phyloP scores from a whole-genome alignment of 768 basidiomycete species.

The Suillus discolor region DNA sequence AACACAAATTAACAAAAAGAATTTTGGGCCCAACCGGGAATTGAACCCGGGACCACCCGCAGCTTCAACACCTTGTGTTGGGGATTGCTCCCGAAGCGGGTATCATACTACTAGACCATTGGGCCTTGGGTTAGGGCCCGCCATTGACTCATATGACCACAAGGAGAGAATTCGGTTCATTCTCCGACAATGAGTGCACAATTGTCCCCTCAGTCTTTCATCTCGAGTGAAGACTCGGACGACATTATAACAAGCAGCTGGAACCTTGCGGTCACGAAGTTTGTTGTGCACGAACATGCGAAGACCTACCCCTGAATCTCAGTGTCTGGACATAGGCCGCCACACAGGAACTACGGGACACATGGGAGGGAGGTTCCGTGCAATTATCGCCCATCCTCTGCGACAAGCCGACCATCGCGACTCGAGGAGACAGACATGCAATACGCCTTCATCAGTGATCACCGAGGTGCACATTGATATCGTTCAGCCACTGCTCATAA shows the following conservation, averaged over 20 bases:
- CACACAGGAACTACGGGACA: background rate
- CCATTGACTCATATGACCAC: background rate
- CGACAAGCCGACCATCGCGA: background rate
- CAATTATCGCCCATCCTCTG: too few relatives aligned
- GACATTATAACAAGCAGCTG: background rate
- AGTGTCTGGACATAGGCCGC: background rate
- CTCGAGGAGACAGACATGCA: background rate
- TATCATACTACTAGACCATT: slow-evolving; percentile 59
- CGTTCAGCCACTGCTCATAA: slow-evolving; percentile 14
- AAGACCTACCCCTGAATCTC: background rate
- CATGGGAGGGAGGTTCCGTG: background rate
- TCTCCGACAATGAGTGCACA: background rate
- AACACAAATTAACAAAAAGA: too few relatives aligned
- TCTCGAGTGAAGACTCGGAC: background rate
- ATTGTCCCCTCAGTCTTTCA: background rate
- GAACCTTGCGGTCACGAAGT: background rate
- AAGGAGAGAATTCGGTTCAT: background rate
- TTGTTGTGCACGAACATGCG: background rate
- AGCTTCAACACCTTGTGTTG: slow-evolving; percentile 24
- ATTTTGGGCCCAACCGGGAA: slow-evolving; percentile 51
- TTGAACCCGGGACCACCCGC: slow-evolving; percentile 65
- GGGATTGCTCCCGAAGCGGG: slow-evolving; percentile 44
- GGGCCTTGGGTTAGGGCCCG: slow-evolving; percentile 29
- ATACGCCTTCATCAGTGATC: slow-evolving; percentile 53
- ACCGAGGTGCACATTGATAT: too few relatives aligned